Base-by-base conservation (phyloP, 2,329 filamentous ascomycete species). In the Aspergillus luchuensis region DNA sequence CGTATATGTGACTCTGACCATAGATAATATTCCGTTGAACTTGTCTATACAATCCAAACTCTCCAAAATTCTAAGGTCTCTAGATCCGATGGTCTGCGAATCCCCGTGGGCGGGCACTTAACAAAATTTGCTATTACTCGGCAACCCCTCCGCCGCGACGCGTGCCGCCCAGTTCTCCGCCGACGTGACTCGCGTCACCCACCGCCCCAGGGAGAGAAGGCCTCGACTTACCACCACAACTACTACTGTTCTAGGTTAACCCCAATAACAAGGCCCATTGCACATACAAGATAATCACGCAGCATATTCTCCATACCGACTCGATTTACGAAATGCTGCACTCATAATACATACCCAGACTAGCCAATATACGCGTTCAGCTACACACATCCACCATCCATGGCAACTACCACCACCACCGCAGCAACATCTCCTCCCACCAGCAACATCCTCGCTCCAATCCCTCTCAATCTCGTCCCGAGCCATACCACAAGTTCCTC, bases 321-420 rank as follows among this genome's bases (percentile, higher is more conserved):
- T 13, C 33, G 33, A 36, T 36, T 36, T 11, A 36, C 33, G 33
- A 36, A 15, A 36, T 36, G 33, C 11, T 5, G 10, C 33, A 36
- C 33, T 13, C 33, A 36, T 36, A 36, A 36, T 6, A 36, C 11
- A 13, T 36, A 36, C 33, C 2, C 4, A 36, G 33, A 15, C 47
- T 17, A 13, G 17, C 8, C 8, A 50, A 15, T 2, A 11, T n/a
- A 30, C 23, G 30, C 23, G 15, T n/a, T 1, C 21, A 51, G 58
- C 69, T 67, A 67, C 67, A 67, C 72, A 78, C 77, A 51, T 58
- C 70, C 66, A 65, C 33, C 67, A 67, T 73, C 66, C 67, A 79
- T 78, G 76, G 71, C 75, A 67, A 74, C 75, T 66, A 61, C 66
- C 63, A 58, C 62, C 69, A n/a, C 15, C 45, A 25, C 21, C 45